Conservation (phyloP, 768 basidiomycete species). For the Trametes punicea region DNA sequence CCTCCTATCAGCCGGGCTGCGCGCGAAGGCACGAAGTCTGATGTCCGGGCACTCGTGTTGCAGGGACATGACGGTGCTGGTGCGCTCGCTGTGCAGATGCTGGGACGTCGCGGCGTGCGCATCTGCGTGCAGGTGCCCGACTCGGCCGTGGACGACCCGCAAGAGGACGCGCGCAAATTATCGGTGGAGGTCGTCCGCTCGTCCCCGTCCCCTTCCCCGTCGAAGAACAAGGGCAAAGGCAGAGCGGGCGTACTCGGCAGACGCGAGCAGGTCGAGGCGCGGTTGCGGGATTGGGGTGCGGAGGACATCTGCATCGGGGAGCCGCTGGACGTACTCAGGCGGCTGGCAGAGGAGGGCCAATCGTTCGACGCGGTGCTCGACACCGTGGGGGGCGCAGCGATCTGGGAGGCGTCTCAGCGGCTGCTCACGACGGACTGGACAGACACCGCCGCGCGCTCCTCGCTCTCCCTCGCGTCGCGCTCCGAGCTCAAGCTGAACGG, state of each 20-base stretch:
- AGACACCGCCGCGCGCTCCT: constrained; percentile 20
- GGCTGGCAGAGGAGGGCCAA: constrained; percentile 49
- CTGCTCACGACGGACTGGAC: constrained; percentile 45
- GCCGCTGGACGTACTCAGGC: constrained; percentile 52
- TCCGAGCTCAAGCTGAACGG: constrained; percentile 45
- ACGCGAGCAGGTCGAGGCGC: constrained; percentile 36
- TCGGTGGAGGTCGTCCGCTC: constrained; percentile 1
- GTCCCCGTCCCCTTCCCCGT: not conserved
- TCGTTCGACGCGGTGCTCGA: constrained; percentile 81
- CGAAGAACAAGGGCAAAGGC: constrained; percentile 44
- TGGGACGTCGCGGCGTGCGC: constrained; percentile 63
- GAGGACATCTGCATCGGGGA: constrained; percentile 72
- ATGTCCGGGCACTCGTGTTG: constrained; percentile 51
- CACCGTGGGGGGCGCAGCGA: constrained; percentile 72
- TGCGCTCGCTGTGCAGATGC: constrained; percentile 75
- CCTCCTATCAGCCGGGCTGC: constrained; percentile 18
- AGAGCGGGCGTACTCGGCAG: constrained; percentile 29
- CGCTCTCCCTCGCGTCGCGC: constrained; percentile 44
- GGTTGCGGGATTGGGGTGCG: constrained; percentile 64
- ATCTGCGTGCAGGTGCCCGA: constrained; percentile 69
- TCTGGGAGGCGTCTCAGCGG: constrained; percentile 72
- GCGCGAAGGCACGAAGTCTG: constrained; percentile 20
- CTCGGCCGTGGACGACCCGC: constrained; percentile 32
- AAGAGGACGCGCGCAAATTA: constrained; percentile 1
- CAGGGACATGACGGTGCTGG: constrained; percentile 73